These are phyloP conservation scores for Fonsecaea pugnacius DNA, from an alignment of 2,329 filamentous ascomycete species.

Conservation along the genomic window DNA sequence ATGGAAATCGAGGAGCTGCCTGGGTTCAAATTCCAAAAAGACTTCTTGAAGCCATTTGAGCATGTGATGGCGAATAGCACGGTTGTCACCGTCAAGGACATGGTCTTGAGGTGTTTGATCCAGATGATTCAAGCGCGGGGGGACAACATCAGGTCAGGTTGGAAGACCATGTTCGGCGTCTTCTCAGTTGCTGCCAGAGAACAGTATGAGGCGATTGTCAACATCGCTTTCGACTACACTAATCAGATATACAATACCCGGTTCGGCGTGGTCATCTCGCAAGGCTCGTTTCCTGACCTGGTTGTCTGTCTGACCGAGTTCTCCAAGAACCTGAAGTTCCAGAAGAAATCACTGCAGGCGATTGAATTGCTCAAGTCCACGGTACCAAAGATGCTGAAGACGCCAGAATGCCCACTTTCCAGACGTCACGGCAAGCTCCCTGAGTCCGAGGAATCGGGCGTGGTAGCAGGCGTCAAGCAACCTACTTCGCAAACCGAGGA, in stretches of 20 bases:
- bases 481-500: conserved; percentile 84
- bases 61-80: conserved; percentile 93
- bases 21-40: conserved; percentile 99
- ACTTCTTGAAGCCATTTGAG: conserved; percentile 98
- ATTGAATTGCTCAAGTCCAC: conserved; percentile 94
- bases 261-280: conserved; percentile 93
- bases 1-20: conserved; percentile 98
- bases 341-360: conserved; percentile 96
- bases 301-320: conserved; percentile 97
- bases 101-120: conserved; percentile 92
- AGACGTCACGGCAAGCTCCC: conserved; percentile 61
- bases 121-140: conserved; percentile 99
- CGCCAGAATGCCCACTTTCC: conserved; percentile 90
- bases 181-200: conserved; percentile 95
- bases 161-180: conserved; percentile 99
- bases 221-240: conserved; percentile 95
- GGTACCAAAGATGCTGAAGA: conserved; percentile 91
- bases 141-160: conserved; percentile 95
- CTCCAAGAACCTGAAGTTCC: conserved; percentile 97
- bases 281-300: conserved; percentile 94
- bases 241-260: conserved; percentile 93
- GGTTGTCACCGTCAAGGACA: conserved; percentile 92
- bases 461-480: conserved; percentile 61
- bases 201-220: conserved; percentile 93
- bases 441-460: conserved; percentile 48